These are phyloP conservation scores for Bipolaris victoriae DNA, from an alignment of 2,329 filamentous ascomycete genomes.

Conservation along the genomic window DNA sequence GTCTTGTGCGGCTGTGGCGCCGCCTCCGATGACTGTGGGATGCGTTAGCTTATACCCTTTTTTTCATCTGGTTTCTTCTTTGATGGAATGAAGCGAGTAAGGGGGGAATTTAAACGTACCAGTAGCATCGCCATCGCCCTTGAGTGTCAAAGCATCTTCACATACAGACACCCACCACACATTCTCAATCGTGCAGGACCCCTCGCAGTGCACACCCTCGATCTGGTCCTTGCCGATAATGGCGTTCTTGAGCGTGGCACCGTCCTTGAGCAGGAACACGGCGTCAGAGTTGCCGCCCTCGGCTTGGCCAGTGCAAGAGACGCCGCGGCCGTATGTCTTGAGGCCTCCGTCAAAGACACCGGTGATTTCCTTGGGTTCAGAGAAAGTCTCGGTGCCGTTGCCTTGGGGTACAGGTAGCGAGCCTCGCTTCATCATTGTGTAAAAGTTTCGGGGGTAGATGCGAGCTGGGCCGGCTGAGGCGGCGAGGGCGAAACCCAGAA, in stretches of 20 bases:
- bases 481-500: conserved; percentile 36
- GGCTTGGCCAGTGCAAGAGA: conserved; percentile 50
- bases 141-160: conserved; percentile 50
- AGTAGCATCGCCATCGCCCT: conserved; percentile 27
- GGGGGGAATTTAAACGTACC: conserved; percentile 4
- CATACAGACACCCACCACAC: conserved; percentile 47
- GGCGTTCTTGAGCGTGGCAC: conserved; percentile 60
- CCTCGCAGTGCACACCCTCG: conserved; percentile 43
- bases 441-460: conserved; percentile 22
- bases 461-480: conserved; percentile 36
- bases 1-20: conserved; percentile 48
- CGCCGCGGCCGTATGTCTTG: conserved; percentile 45
- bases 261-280: conserved; percentile 60
- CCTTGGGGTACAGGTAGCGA: conserved; percentile 38
- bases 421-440: conserved; percentile 38
- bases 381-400: conserved; percentile 37
- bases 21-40: conserved; percentile 47
- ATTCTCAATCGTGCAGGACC: conserved; percentile 56
- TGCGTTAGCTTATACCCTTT: background rate
- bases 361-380: conserved; percentile 28
- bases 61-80: too few relatives aligned
- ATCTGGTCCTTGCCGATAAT: conserved; percentile 60
- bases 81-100: background rate
- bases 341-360: conserved; percentile 43
- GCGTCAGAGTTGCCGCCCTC: conserved; percentile 56